Evolutionary conservation across 768 basidiomycete species (phyloP).

Genomic region (Glaciozyma antarctica): DNA sequence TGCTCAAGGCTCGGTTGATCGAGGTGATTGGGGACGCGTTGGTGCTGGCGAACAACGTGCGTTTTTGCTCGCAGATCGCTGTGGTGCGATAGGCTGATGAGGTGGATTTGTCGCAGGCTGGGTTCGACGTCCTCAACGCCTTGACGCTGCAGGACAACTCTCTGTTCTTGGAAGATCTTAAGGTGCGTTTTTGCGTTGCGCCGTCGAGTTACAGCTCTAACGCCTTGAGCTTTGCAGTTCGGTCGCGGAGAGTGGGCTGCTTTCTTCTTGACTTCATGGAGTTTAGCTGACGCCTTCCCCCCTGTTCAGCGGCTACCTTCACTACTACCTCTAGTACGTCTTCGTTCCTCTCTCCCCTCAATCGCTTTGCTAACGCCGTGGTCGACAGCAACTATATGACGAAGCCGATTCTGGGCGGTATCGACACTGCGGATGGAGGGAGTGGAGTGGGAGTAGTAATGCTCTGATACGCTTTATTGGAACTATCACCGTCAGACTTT

Average conservation of each 20-base stretch:
- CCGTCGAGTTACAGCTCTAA: background rate
- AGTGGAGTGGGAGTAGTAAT: constrained; percentile 69
- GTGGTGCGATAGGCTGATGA: background rate
- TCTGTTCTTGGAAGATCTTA: constrained; percentile 63
- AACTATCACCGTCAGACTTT: too few relatives aligned
- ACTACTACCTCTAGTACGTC: constrained; percentile 43
- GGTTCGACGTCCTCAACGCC: constrained; percentile 94
- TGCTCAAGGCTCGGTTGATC: constrained; percentile 59
- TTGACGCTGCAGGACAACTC: constrained; percentile 91
- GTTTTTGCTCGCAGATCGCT: constrained; percentile 15
- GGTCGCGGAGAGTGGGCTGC: constrained; percentile 6
- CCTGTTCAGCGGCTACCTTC: constrained; percentile 67
- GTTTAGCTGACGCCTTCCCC: background rate
- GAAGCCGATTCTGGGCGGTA: constrained; percentile 59
- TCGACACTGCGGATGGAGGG: constrained; percentile 35
- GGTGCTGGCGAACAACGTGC: constrained; percentile 59
- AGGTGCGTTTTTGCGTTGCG: constrained; percentile 3
- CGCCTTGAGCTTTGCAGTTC: background rate
- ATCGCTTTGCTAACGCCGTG: background rate
- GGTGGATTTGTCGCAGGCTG: constrained; percentile 44
- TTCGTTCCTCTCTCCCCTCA: constrained; percentile 2
- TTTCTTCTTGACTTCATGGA: background rate
- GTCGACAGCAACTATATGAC: constrained; percentile 87
- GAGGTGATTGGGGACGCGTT: constrained; percentile 70
- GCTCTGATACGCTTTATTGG: constrained; percentile 47